Conservation (phyloP, 192 early-diverging fungal species). For the Podila clonocystis region DNA sequence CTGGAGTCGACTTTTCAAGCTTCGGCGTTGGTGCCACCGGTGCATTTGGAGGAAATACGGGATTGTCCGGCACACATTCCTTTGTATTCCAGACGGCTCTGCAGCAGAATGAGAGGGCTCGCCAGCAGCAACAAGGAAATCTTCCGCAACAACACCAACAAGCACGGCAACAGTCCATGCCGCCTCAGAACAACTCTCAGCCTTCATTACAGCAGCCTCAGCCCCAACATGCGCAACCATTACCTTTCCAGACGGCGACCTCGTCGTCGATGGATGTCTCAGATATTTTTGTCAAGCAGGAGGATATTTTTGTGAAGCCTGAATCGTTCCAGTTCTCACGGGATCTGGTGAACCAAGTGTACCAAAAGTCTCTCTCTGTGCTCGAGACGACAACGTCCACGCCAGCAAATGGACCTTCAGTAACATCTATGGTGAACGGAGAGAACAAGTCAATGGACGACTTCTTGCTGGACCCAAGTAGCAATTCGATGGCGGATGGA, state of each 20-base stretch:
- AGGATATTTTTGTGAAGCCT: slow-evolving; percentile 31
- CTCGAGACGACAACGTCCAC: slow-evolving; percentile 13
- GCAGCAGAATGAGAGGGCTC: slow-evolving; percentile 17
- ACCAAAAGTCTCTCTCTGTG: slow-evolving; percentile 46
- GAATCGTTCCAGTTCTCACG: slow-evolving; percentile 46
- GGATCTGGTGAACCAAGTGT: slow-evolving; percentile 48
- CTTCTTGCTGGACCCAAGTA: not conserved
- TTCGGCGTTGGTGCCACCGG: slow-evolving; percentile 49
- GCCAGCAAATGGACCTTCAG: not conserved
- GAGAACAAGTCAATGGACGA: slow-evolving; percentile 1
- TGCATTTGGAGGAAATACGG: slow-evolving; percentile 7
- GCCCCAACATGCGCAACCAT: not conserved
- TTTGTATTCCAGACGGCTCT: slow-evolving; percentile 32
- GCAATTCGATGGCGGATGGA: slow-evolving; percentile 13
- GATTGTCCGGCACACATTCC: slow-evolving; percentile 13
- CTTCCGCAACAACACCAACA: slow-evolving; percentile 5
- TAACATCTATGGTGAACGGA: not conserved
- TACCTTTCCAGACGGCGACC: not conserved
- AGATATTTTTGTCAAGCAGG: slow-evolving; percentile 32
- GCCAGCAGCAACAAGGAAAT: slow-evolving; percentile 16
- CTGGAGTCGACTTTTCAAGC: slow-evolving; percentile 46
- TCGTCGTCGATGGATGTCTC: slow-evolving; percentile 9
- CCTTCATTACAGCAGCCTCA: slow-evolving; percentile 4
- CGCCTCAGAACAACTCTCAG: not conserved
- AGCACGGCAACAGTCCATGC: not conserved